Base-by-base conservation (phyloP, 768 basidiomycete species). In the Fomitopsis pulvina region DNA sequence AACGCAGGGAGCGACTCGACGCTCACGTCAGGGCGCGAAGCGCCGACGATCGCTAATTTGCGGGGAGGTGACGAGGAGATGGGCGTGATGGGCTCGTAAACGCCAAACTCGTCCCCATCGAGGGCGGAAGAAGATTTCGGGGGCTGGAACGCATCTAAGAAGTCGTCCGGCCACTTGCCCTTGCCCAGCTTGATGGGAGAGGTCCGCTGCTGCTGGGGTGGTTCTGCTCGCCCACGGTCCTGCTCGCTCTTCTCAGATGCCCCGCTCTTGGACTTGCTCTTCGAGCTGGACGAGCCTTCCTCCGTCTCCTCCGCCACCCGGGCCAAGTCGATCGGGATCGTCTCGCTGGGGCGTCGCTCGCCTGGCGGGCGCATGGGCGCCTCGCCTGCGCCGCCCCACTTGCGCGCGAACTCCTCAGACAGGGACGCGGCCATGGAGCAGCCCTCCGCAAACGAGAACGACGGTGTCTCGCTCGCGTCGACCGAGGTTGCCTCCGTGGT, bases 91-190 rank as follows among this genome's bases (percentile, higher is more conserved):
- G 52, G 39, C 51, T 57, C 65, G 64, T 62, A 37, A 34, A 30
- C 45, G 51, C 47, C 27, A 39, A 53, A 37, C 26, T 55, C 56
- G 11, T 61, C 57, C 26, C 60, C 57, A 50, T 59, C 59, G 32
- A 54, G 50, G n/a, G 53, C 30, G 20, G 59, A 12, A 22, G 57
- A 48, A n/a, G 20, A 48, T 40, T 37, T 53, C 45, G 46, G 47
- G 47, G 49, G 47, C 37, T 42, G 51, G 52, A 85, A 77, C 25
- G 71, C 79, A 55, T 80, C 79, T 48, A 89, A 62, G 62, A 88
- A 86, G 64, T 88, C 87, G 65, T 88, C 85, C 0, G 88, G 85
- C 85, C 85, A 89, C 64, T 85, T 87, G 51, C 84, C 87, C 63
- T 88, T 86, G 28, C 81, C 79, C 28, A 88, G 76, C 48, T 80